Base-by-base conservation (phyloP, 202 grass and related monocot genomes). In the Sporobolus alterniflorus region DNA sequence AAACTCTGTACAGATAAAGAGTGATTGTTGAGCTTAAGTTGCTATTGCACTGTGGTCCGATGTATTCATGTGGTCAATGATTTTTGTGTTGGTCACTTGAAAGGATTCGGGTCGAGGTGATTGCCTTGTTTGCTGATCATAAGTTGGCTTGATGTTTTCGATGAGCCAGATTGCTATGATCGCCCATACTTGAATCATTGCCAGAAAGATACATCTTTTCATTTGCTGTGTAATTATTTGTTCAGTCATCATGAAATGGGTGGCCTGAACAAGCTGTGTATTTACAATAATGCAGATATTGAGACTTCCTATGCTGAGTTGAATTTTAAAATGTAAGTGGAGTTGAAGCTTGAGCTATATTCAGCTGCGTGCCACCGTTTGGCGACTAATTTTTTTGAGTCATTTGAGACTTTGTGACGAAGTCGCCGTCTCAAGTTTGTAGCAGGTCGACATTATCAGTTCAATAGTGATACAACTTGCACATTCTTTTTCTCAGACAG, bases 41-140 rank as follows among this genome's bases (percentile, higher is more conserved):
- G 52, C 22, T 48, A 69, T 24, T 68, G 7, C 0, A 9, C 54
- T 57, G 52, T 30, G 1, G 60, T 6, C 22, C 62, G 34, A 41
- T 22, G 14, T 65, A 75, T 80, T 90, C 80, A 62, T 63, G 88
- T 75, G 74, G 21, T 31, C 74, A 75, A 16, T 83, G 51, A 21
- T 86, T 79, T 90, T 90, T 82, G 4, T 61, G 75, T 83, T 47
- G 88, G 68, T 47, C 60, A 69, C 79, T 55, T 56, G 34, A 75
- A 75, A 83, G 70, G 22, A 42, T 75, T 47, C n/a, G 36, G 32
- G 68, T 78, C 54, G 62, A 43, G 11, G 79, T 44, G 31, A 75
- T 56, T 69, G 41, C 83, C 77, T 74, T 42, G 11, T 77, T 36
- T 78, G 2, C 21, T 33, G 41, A 78, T 33, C 56, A 67, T 54